Conservation (phyloP, 352 stramenopile species). For the Phytophthora aleatoria region DNA sequence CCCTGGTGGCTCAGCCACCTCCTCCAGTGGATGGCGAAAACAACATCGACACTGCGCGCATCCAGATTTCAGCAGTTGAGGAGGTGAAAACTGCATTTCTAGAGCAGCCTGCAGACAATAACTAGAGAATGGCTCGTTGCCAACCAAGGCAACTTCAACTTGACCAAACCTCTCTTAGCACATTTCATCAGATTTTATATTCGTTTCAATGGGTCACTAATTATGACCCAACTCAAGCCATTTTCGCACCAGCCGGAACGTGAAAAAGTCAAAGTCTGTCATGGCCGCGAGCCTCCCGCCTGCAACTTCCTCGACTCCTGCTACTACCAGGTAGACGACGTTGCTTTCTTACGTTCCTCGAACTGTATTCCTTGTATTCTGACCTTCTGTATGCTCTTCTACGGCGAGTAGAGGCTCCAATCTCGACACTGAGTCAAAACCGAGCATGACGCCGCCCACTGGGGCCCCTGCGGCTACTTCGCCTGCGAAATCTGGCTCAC, state of each 20-base stretch:
- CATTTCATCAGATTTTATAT: slow-evolving; percentile 25
- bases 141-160: slow-evolving; percentile 26
- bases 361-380: background rate
- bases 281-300: slow-evolving; percentile 34
- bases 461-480: slow-evolving; percentile 4
- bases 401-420: slow-evolving; percentile 20
- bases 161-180: slow-evolving; percentile 5
- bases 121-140: slow-evolving; percentile 4
- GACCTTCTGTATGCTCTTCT: slow-evolving; percentile 8
- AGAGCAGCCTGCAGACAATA: background rate
- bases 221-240: background rate
- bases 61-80: slow-evolving; percentile 44
- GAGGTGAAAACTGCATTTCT: slow-evolving; percentile 8
- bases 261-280: slow-evolving; percentile 29
- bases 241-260: slow-evolving; percentile 26
- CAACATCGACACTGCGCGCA: slow-evolving; percentile 23
- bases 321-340: slow-evolving; percentile 12
- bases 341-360: background rate
- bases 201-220: slow-evolving; percentile 13
- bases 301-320: slow-evolving; percentile 18
- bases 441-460: slow-evolving; percentile 22
- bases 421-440: slow-evolving; percentile 17
- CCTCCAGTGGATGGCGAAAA: slow-evolving; percentile 2
- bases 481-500: slow-evolving; percentile 12
- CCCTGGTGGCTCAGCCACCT: slow-evolving; percentile 15